These are phyloP conservation scores for Mycena crocata DNA, from an alignment of 768 basidiomycete genomes.

Conservation along the genomic window DNA sequence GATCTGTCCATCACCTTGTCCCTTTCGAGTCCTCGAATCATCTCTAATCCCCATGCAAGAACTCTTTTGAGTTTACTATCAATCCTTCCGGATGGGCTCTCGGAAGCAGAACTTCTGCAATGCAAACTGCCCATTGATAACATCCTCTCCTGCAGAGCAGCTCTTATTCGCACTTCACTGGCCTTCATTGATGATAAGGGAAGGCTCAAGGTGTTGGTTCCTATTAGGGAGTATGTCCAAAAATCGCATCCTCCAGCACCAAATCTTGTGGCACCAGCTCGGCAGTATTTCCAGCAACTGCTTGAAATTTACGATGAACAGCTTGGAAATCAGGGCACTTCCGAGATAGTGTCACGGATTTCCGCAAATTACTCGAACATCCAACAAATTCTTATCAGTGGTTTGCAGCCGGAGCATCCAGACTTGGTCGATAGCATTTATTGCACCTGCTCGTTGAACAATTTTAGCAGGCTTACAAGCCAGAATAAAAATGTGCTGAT, in stretches of 20 bases:
- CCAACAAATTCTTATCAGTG: neutral
- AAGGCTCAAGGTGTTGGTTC: too few species aligned
- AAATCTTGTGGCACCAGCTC: neutral
- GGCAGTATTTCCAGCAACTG: neutral
- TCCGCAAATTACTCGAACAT: neutral
- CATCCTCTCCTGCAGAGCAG: constrained; percentile 1
- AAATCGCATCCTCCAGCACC: neutral
- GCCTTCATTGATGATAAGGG: constrained; percentile 2
- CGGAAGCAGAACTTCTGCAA: constrained; percentile 8
- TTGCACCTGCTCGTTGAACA: neutral
- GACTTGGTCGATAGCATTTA: neutral
- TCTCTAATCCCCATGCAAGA: neutral
- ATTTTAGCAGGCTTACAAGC: neutral
- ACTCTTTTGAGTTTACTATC: constrained; percentile 11
- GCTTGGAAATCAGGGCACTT: neutral
- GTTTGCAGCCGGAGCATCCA: neutral
- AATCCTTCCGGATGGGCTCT: constrained; percentile 17
- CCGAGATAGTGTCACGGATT: neutral
- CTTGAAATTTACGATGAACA: neutral
- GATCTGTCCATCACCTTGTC: neutral
- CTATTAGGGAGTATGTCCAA: too few species aligned
- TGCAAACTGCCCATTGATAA: neutral
- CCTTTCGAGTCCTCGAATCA: constrained; percentile 12
- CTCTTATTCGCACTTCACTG: constrained; percentile 9
- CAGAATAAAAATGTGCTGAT: neutral